phyloP scores from a whole-genome alignment of 2,329 filamentous ascomycete genomes.

The Calonectria honghensis region DNA sequence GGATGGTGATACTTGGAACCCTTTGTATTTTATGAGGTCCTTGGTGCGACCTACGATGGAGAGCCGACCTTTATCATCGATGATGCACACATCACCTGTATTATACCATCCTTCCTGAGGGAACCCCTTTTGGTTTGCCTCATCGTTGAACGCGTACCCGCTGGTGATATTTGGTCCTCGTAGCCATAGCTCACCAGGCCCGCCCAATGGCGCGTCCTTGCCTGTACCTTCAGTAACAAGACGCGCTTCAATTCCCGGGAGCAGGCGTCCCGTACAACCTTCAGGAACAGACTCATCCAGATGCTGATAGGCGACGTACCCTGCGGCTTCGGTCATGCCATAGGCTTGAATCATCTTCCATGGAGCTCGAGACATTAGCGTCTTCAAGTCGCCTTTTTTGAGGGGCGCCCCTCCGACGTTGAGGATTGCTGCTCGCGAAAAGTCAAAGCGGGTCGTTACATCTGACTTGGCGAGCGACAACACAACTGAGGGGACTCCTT shows the following conservation, averaged over 20 bases:
- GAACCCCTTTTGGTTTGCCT: conserved; percentile 61
- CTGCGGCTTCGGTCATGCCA: conserved; percentile 67
- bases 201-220: conserved; percentile 60
- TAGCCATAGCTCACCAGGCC: conserved; percentile 66
- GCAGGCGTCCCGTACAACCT: conserved; percentile 60
- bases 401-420: conserved; percentile 61
- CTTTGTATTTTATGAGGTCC: conserved; percentile 66
- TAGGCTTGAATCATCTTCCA: conserved; percentile 65
- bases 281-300: conserved; percentile 57
- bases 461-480: conserved; percentile 61
- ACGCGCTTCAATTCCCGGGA: conserved; percentile 63
- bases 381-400: conserved; percentile 58
- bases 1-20: conserved; percentile 62
- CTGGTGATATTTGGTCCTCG: conserved; percentile 65
- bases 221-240: conserved; percentile 61
- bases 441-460: conserved; percentile 60
- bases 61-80: conserved; percentile 58
- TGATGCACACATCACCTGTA: conserved; percentile 66
- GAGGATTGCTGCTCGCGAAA: conserved; percentile 61
- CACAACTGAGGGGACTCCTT: conserved; percentile 63
- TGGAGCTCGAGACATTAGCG: conserved; percentile 56
- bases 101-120: conserved; percentile 64
- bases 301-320: conserved; percentile 64
- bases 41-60: conserved; percentile 63
- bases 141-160: conserved; percentile 64